phyloP scores from a whole-genome alignment of 495 filamentous ascomycete genomes.

The Xylaria castorea region DNA sequence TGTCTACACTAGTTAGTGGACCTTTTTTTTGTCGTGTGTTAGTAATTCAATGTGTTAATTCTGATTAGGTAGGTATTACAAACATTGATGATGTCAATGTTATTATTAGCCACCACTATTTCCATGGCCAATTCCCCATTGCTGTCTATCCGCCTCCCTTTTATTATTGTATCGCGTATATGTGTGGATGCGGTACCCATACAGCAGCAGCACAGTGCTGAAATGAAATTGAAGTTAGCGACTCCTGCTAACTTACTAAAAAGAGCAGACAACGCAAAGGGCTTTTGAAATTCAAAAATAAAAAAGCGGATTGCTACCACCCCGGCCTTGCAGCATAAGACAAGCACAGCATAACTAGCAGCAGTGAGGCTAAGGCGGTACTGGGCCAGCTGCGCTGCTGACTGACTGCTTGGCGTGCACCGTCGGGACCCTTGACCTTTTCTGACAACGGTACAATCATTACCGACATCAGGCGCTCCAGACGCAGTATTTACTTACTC shows the following conservation, averaged over 20 bases:
- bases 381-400: slow-evolving; percentile 16
- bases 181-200: slow-evolving; percentile 16
- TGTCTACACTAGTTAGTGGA: slow-evolving; percentile 11
- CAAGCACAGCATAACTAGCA: slow-evolving; percentile 10
- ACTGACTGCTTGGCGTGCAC: slow-evolving; percentile 1
- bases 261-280: neutral
- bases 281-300: slow-evolving; percentile 1
- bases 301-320: neutral
- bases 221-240: slow-evolving; percentile 8
- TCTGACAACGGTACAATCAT: slow-evolving; percentile 16
- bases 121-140: neutral
- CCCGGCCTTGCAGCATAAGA: neutral
- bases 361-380: neutral
- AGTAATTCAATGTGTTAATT: slow-evolving; percentile 21
- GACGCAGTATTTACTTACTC: slow-evolving; percentile 27
- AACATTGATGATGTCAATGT: slow-evolving; percentile 26
- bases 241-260: slow-evolving; percentile 13
- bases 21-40: slow-evolving; percentile 9
- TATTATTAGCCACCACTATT: slow-evolving; percentile 20
- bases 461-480: slow-evolving; percentile 25
- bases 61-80: slow-evolving; percentile 22
- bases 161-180: neutral
- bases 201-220: slow-evolving; percentile 17
- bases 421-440: slow-evolving; percentile 11
- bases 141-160: slow-evolving; percentile 2